Conservation (phyloP, 1,284 basidiomycete species). For the Trichosporon coremiiforme region DNA sequence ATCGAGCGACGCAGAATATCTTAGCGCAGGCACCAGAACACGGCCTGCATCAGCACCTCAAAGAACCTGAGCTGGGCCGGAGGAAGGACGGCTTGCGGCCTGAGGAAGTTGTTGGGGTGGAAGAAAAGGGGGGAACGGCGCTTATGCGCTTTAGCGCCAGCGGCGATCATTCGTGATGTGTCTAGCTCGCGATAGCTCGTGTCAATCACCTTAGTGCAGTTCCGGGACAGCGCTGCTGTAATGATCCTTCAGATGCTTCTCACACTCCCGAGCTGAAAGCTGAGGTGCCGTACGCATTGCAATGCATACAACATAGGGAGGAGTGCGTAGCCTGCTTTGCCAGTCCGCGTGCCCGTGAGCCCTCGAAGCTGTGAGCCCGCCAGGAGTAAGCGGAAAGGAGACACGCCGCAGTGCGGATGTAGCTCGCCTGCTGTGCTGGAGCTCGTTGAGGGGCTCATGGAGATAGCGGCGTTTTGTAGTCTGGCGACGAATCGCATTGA, state of each 20-base stretch:
- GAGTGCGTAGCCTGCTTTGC: not conserved
- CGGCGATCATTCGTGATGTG: constrained; percentile 19
- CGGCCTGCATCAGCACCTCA: not conserved
- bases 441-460: not conserved
- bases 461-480: not conserved
- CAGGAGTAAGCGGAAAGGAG: not conserved
- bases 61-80: no score
- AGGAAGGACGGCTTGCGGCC: not conserved
- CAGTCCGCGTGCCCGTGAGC: not conserved
- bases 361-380: not conserved
- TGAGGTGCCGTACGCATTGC: not conserved
- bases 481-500: not conserved
- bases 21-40: constrained; percentile 7
- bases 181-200: constrained; percentile 12
- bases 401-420: not conserved
- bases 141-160: not conserved
- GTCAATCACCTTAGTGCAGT: not conserved
- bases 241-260: constrained; percentile 7
- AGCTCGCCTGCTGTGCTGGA: not conserved
- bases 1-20: not conserved
- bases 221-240: not conserved
- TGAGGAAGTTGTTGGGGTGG: not conserved
- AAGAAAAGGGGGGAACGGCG: not conserved
- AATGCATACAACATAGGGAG: not conserved
- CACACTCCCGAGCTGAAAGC: not conserved